A percentile compares a stretch with the other conserved stretches of the same genome.
Evolutionary conservation across 2,329 filamentous ascomycete genomes (phyloP).

Genomic region (Talaromyces sp.): DNA sequence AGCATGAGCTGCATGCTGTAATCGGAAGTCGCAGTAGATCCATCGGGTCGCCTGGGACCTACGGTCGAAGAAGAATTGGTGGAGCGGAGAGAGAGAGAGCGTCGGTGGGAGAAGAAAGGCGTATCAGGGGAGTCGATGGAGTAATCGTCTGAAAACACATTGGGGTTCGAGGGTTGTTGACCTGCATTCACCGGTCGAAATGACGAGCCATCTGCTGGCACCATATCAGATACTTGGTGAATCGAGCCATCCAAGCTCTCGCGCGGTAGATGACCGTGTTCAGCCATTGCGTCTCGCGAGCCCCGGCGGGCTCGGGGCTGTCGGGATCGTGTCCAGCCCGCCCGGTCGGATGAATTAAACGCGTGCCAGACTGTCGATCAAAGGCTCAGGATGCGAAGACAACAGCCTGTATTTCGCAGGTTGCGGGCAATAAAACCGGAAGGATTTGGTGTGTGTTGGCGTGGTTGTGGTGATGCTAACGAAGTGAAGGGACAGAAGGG

Average conservation of each 20-base stretch:
- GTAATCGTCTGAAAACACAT: constrained; percentile 46
- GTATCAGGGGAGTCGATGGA: constrained; percentile 38
- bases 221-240: constrained; percentile 6
- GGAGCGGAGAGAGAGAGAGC: constrained; percentile 26
- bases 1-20: constrained; percentile 1
- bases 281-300: constrained; percentile 35
- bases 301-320: constrained; percentile 25
- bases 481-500: background rate
- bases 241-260: constrained; percentile 13
- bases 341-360: background rate
- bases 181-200: constrained; percentile 4
- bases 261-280: constrained; percentile 27
- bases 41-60: constrained; percentile 13
- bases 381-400: background rate
- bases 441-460: background rate
- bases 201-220: constrained; percentile 9
- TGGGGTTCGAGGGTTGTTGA: constrained; percentile 31
- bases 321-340: constrained; percentile 1
- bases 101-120: constrained; percentile 24
- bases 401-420: background rate
- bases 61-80: constrained; percentile 27
- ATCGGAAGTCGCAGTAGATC: constrained; percentile 8
- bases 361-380: background rate
- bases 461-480: background rate
- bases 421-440: background rate